These are phyloP conservation scores for Candida silvicultrix DNA, from an alignment of 805 yeast species.

Conservation along the genomic window DNA sequence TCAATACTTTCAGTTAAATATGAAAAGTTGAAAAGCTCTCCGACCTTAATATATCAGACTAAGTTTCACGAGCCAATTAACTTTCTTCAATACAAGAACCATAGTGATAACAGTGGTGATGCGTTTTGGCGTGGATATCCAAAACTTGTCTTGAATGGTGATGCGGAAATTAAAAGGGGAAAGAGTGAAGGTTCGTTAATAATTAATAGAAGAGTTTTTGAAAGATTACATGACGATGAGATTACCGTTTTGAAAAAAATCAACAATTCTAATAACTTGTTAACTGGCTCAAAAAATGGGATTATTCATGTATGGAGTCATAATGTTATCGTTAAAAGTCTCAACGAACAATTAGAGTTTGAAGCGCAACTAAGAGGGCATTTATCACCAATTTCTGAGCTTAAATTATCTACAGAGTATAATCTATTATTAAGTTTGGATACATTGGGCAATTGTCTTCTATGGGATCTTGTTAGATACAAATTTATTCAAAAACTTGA, in stretches of 20 bases:
- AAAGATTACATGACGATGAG: conserved; percentile 24
- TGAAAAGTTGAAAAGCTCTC: conserved; percentile 25
- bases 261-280: conserved; percentile 17
- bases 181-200: conserved; percentile 15
- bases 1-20: conserved; percentile 30
- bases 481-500: conserved; percentile 38
- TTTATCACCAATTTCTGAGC: conserved; percentile 33
- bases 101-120: conserved; percentile 25
- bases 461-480: conserved; percentile 61
- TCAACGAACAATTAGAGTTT: conserved; percentile 28
- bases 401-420: conserved; percentile 45
- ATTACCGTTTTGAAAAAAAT: conserved; percentile 23
- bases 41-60: conserved; percentile 37
- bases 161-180: conserved; percentile 19
- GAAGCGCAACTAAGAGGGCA: conserved; percentile 55
- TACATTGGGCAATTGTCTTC: conserved; percentile 41
- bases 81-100: conserved; percentile 37
- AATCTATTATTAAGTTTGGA: conserved; percentile 53
- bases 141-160: conserved; percentile 19
- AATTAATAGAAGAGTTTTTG: conserved; percentile 21
- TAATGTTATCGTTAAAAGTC: conserved; percentile 9
- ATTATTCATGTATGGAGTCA: conserved; percentile 51
- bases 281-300: conserved; percentile 47
- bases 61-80: conserved; percentile 34
- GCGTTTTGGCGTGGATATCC: conserved; percentile 48